These are phyloP conservation scores for Cyclaneusma minus DNA, from an alignment of 2,329 filamentous ascomycete species.

Conservation along the genomic window DNA sequence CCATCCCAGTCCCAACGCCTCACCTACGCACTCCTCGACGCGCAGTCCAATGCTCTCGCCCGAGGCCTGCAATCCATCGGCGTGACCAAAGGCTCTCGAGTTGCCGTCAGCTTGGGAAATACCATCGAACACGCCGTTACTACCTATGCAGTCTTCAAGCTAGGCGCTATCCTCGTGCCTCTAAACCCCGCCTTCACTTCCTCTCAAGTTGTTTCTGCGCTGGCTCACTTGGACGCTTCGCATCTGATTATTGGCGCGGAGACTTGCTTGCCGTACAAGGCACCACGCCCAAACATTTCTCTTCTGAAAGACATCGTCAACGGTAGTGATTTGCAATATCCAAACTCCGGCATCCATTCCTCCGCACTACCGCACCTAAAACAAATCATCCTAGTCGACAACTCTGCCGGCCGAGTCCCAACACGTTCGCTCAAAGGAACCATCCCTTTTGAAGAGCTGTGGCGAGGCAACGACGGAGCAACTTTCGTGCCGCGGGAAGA, in stretches of 20 bases:
- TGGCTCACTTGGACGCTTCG: constrained; percentile 57
- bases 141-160: constrained; percentile 83
- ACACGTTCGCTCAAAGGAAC: constrained; percentile 27
- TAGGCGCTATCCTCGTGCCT: constrained; percentile 88
- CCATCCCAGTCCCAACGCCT: constrained; percentile 37
- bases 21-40: constrained; percentile 63
- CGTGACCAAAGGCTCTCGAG: constrained; percentile 67
- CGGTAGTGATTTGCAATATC: constrained; percentile 8
- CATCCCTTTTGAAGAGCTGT: constrained; percentile 16
- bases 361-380: constrained; percentile 51
- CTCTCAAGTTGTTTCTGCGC: constrained; percentile 59
- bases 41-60: constrained; percentile 61
- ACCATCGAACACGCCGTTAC: constrained; percentile 62
- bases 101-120: constrained; percentile 79
- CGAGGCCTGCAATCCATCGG: constrained; percentile 52
- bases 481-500: constrained; percentile 27
- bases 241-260: constrained; percentile 77
- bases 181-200: constrained; percentile 82
- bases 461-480: constrained; percentile 21
- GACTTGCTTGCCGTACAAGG: constrained; percentile 63
- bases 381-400: constrained; percentile 65
- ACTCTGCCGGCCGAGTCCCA: constrained; percentile 32
- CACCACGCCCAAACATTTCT: constrained; percentile 40
- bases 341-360: constrained; percentile 31
- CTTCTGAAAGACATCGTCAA: constrained; percentile 36